phyloP scores from a whole-genome alignment of 495 filamentous ascomycete species.

The Penicillium desertorum region DNA sequence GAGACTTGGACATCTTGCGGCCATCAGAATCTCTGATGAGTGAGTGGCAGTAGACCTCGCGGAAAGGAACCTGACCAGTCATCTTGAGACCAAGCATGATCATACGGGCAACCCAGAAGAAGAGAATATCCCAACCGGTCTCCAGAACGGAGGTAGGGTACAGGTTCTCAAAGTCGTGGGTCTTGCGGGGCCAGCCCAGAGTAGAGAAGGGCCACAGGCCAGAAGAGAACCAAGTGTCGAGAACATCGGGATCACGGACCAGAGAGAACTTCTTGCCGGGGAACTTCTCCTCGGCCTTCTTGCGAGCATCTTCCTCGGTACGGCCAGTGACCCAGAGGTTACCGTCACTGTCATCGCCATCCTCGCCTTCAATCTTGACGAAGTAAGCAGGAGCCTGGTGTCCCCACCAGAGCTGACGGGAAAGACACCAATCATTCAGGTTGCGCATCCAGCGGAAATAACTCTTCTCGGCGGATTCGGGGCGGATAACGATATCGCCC shows the following conservation, averaged over 20 bases:
- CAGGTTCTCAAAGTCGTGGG: conserved; percentile 62
- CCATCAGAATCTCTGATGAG: conserved; percentile 76
- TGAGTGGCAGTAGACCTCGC: conserved; percentile 75
- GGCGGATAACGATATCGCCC: conserved; percentile 67
- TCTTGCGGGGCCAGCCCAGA: conserved; percentile 76
- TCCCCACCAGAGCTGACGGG: conserved; percentile 83
- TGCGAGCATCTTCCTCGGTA: conserved; percentile 60
- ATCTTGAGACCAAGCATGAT: conserved; percentile 78
- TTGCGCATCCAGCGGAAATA: conserved; percentile 72
- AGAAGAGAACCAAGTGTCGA: conserved; percentile 84
- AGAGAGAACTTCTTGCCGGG: conserved; percentile 68
- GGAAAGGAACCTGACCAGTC: conserved; percentile 74
- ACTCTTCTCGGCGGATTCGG: conserved; percentile 66
- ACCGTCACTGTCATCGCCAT: conserved; percentile 50
- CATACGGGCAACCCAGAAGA: conserved; percentile 86
- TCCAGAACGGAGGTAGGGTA: conserved; percentile 75
- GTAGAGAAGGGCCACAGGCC: conserved; percentile 81
- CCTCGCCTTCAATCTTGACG: conserved; percentile 65
- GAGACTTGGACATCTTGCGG: conserved; percentile 81
- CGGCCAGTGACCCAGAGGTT: conserved; percentile 68
- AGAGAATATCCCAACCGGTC: conserved; percentile 83
- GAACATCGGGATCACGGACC: conserved; percentile 66
- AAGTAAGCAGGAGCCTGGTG: conserved; percentile 76
- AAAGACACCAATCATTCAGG: conserved; percentile 81
- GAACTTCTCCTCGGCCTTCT: conserved; percentile 66